Evolutionary conservation across 192 early-diverging fungal species (phyloP), one percentile per base, ranked within the genome.

Genomic region (Podila horticola): DNA sequence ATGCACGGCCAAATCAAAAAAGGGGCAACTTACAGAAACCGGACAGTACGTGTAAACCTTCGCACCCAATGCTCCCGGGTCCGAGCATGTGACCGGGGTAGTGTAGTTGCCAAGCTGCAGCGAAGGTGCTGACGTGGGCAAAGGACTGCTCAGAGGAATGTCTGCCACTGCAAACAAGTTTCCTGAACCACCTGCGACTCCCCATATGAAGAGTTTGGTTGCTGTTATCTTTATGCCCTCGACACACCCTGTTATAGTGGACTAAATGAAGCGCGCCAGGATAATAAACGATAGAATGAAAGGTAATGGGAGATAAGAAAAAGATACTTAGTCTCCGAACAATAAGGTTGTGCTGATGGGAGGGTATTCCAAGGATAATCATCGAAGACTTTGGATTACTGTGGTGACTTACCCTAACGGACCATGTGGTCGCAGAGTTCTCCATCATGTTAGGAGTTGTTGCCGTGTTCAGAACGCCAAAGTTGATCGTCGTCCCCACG

Each of bases 381-480:
- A 34, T 34, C 33, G 6, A 34, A 6, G 33, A 34, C 33, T 34
- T 34, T 34, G 33, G 33, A 34, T 34, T 6, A 34, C 33, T 34
- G 33, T 34, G 33, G 33, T n/a, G 19, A 52, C 51, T 67, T 67
- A 67, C 65, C 2, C 4, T 8, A 33, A 58, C 0, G 36, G 5
- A 5, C 66, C 66, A 68, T 68, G 24, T 58, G 17, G 55, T 34
- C 11, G 20, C n/a, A 24, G 52, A 26, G 66, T 68, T 38, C 55
- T 58, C 66, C 66, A 68, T 68, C 52, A 58, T n/a, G 34, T 68
- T 58, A 34, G 66, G 66, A 5, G 66, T 68, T 7, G 45, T 31
- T 24, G 52, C 52, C 2, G 24, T 68, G 66, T 68, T 68, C 51
- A 68, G 17, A 19, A 20, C 33, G 5, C 52, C 51, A 58, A 68